Evolutionary conservation across 805 yeast species (phyloP), one percentile per base, ranked within the genome.

Genomic region (Torulaspora microellipsoides): DNA sequence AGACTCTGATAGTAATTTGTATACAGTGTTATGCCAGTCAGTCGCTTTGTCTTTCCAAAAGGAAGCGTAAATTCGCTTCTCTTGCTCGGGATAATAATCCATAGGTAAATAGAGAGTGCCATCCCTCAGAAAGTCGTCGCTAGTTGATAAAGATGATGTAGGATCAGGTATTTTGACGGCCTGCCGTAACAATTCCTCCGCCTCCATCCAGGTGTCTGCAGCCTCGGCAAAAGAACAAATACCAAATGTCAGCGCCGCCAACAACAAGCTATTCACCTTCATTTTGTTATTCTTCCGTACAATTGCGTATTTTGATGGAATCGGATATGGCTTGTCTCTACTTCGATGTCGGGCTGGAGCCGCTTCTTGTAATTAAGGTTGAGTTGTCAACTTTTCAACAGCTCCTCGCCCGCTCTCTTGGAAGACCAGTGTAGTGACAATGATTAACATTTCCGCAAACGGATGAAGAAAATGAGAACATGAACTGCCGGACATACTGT

Each of bases 151-250:
- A 6, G 20, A 23, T 7, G 30, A 31, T 28, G 49, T 51, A 3
- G 56, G 51, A 43, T 54, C 52, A 17, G 38, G 28, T 27, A 48
- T 36, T 39, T 42, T 51, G n/a, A 38, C 32, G 33, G 52, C 37
- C 31, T 40, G 46, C 31, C 44, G 36, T 34, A 55, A 33, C 37
- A 55, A 17, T 9, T 41, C 38, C 32, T 45, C 43, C 14, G 55
- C 55, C 28, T 52, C 40, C 10, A 30, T 15, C 63, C 63, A 59
- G 15, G 61, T 60, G 31, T 47, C 51, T 13, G 45, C 40, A 9
- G 27, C 31, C 27, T 25, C 31, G 15, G 15, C 41, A 27, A 27
- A 15, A 15, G 42, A 33, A 11, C 30, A 15, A 32, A 11, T 13
- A 15, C 38, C 23, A 27, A 43, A 17, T 27, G 31, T 31, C 6